Evolutionary conservation across 1,139 yeast species (phyloP).

Genomic region (Keqinozyma sinolaborantium): DNA sequence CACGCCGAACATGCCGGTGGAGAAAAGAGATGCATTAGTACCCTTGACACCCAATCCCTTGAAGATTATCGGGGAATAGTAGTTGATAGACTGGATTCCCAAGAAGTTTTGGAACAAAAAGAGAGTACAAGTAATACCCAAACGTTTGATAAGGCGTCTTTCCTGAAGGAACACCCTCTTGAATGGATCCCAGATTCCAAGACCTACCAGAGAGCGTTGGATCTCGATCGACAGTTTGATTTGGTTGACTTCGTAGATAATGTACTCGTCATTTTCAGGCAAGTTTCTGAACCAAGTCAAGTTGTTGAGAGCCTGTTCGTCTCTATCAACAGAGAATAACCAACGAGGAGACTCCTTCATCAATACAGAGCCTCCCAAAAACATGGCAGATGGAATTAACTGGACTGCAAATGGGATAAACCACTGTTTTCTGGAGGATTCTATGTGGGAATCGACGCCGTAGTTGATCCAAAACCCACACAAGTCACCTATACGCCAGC

Average conservation of each 20-base stretch:
- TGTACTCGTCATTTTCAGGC: constrained; percentile 35
- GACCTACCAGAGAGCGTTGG: constrained; percentile 30
- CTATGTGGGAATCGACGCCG: constrained; percentile 32
- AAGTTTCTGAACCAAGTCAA: constrained; percentile 37
- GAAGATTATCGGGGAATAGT: constrained; percentile 43
- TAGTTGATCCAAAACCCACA: constrained; percentile 44
- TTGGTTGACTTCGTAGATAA: constrained; percentile 32
- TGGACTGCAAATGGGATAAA: constrained; percentile 43
- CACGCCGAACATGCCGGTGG: constrained; percentile 43
- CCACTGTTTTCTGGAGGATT: constrained; percentile 31
- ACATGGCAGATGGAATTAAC: constrained; percentile 38
- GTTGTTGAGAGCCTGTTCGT: constrained; percentile 33
- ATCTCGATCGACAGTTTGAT: constrained; percentile 22
- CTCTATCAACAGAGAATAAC: constrained; percentile 32
- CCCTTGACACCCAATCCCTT: constrained; percentile 37
- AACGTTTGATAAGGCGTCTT: constrained; percentile 24
- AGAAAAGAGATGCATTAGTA: constrained; percentile 34
- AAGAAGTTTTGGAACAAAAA: constrained; percentile 42
- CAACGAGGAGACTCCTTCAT: constrained; percentile 42
- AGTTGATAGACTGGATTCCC: constrained; percentile 45
- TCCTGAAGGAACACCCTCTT: constrained; percentile 29
- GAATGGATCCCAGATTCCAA: constrained; percentile 37
- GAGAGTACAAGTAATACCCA: constrained; percentile 29
- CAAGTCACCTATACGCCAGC: constrained; percentile 42
- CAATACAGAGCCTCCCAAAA: constrained; percentile 29